Conservation (phyloP, 208 protist genomes). For the Trypanosomatidae sp. region DNA sequence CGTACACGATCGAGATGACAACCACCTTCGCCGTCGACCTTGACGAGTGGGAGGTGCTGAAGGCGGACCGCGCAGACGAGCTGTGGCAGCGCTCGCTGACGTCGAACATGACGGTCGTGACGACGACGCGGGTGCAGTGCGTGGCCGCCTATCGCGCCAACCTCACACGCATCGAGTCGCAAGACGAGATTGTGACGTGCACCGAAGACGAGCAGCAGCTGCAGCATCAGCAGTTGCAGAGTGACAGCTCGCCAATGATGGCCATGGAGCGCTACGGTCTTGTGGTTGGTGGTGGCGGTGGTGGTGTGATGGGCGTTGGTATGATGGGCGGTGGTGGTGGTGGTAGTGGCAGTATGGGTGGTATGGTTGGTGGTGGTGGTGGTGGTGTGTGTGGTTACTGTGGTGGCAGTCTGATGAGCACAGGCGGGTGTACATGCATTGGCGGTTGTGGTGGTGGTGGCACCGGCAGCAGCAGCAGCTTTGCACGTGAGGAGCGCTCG, state of each 20-base stretch:
- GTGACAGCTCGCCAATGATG: too few relatives aligned
- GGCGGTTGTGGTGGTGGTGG: not conserved
- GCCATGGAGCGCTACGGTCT: not conserved
- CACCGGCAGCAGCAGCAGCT: slow-evolving; percentile 1
- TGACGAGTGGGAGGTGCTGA: slow-evolving; percentile 49
- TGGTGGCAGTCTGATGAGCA: not conserved
- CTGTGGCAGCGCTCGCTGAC: slow-evolving; percentile 56
- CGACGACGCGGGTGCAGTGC: slow-evolving; percentile 42
- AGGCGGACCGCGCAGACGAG: slow-evolving; percentile 44
- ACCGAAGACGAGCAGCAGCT: slow-evolving; percentile 1
- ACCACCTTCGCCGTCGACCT: slow-evolving; percentile 52
- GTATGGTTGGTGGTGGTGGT: not conserved
- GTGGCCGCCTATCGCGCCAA: slow-evolving; percentile 20
- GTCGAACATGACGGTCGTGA: slow-evolving; percentile 45
- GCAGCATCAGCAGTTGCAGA: not conserved
- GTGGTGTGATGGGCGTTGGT: not conserved
- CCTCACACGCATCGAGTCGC: not conserved
- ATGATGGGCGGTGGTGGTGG: not conserved
- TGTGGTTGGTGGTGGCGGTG: not conserved
- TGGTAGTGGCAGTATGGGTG: not conserved
- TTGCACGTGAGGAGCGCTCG: not conserved
- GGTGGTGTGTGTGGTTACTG: not conserved
- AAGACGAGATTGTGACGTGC: not conserved
- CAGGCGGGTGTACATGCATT: not conserved
- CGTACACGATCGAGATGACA: slow-evolving; percentile 43